Evolutionary conservation across 179 eudicot species (phyloP).

Genomic region (Silene coronaria): DNA sequence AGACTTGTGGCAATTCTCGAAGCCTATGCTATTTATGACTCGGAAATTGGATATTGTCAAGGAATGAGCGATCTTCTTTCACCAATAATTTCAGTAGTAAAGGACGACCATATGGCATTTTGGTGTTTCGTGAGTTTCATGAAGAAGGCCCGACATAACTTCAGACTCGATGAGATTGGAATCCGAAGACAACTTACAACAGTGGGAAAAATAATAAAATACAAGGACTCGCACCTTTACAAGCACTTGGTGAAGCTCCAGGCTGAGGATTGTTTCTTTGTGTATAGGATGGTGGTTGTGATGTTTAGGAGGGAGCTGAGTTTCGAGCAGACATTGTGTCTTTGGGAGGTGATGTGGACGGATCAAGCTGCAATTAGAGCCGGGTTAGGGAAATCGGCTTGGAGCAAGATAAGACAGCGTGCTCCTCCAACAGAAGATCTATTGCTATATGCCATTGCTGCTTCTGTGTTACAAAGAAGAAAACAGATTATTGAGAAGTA

Average conservation of each 20-base stretch:
- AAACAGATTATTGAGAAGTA: slow-evolving; percentile 78
- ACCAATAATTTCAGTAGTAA: slow-evolving; percentile 70
- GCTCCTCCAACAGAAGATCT: slow-evolving; percentile 92
- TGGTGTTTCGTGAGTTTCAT: slow-evolving; percentile 96
- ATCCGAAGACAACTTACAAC: slow-evolving; percentile 65
- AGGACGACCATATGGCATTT: slow-evolving; percentile 80
- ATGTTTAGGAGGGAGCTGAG: slow-evolving; percentile 72
- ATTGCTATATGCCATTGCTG: slow-evolving; percentile 78
- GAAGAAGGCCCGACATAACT: slow-evolving; percentile 90
- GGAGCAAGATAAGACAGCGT: slow-evolving; percentile 77
- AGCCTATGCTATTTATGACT: slow-evolving; percentile 80
- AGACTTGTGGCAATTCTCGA: slow-evolving; percentile 84
- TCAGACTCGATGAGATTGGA: slow-evolving; percentile 83
- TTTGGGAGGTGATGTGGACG: slow-evolving; percentile 97
- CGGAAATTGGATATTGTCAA: slow-evolving; percentile 89
- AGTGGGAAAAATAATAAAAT: slow-evolving; percentile 72
- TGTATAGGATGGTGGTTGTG: slow-evolving; percentile 91
- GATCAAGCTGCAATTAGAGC: slow-evolving; percentile 84
- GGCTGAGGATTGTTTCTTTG: slow-evolving; percentile 92
- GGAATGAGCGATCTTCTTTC: slow-evolving; percentile 97
- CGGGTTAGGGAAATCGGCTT: slow-evolving; percentile 71
- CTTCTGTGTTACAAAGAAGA: slow-evolving; percentile 82
- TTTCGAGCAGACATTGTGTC: slow-evolving; percentile 77
- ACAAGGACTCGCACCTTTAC: slow-evolving; percentile 78
- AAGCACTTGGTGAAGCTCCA: slow-evolving; percentile 71